Conservation (phyloP, 2,329 filamentous ascomycete genomes). For the Graphilbum sp. region DNA sequence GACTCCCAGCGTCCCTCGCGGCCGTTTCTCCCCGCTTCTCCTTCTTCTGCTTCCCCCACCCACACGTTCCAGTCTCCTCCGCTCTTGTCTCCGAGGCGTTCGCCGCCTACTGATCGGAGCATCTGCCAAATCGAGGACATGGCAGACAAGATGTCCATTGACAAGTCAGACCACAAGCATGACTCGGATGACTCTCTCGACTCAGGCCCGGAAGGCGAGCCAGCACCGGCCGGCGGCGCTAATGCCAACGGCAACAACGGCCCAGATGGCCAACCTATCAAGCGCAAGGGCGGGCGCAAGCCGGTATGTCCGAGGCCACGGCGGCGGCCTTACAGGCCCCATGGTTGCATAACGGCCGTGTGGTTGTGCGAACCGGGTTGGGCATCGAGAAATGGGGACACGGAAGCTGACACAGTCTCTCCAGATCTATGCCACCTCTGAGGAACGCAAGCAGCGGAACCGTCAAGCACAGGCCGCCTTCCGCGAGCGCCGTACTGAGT, state of each 20-base stretch:
- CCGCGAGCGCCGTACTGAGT: slow-evolving; percentile 89
- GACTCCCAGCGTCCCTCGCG: background rate
- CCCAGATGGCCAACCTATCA: slow-evolving; percentile 51
- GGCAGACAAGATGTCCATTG: slow-evolving; percentile 53
- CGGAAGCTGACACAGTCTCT: background rate
- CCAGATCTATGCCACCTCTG: slow-evolving; percentile 97
- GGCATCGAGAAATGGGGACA: too few species aligned
- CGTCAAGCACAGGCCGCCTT: slow-evolving; percentile 95
- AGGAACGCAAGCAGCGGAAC: slow-evolving; percentile 96
- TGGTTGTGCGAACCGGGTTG: too few species aligned
- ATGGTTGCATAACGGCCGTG: too few species aligned
- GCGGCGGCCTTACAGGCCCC: too few species aligned
- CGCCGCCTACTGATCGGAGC: slow-evolving; percentile 25
- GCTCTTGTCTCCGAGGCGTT: slow-evolving; percentile 15
- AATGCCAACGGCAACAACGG: slow-evolving; percentile 18
- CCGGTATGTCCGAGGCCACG: slow-evolving; percentile 45
- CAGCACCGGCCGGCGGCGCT: slow-evolving; percentile 17
- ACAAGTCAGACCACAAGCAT: slow-evolving; percentile 31
- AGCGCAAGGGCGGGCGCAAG: slow-evolving; percentile 94
- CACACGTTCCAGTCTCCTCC: background rate
- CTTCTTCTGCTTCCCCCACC: slow-evolving; percentile 1
- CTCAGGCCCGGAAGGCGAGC: slow-evolving; percentile 43
- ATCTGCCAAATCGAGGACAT: slow-evolving; percentile 27
- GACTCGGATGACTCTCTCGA: slow-evolving; percentile 45
- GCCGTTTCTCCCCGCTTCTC: background rate